Evolutionary conservation across 345 rosid genomes (phyloP).

Genomic region (Acer saccharum): DNA sequence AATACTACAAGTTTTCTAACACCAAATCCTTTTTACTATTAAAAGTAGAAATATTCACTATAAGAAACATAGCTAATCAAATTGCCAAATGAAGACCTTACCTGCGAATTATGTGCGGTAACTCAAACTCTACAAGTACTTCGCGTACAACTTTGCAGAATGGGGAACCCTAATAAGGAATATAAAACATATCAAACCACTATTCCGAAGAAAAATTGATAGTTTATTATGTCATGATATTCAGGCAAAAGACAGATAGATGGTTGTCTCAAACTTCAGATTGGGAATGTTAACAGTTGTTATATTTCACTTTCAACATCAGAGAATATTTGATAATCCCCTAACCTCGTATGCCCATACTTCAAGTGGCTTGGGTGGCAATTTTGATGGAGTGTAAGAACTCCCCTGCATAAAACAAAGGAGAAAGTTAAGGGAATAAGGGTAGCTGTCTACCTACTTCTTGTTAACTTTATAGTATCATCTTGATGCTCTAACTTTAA

Average conservation of each 20-base stretch:
- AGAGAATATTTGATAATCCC: background rate
- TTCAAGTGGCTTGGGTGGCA: conserved; percentile 88
- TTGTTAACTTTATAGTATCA: background rate
- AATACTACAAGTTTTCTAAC: background rate
- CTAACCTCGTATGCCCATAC: conserved; percentile 88
- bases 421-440: conserved; percentile 7
- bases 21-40: background rate
- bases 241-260: background rate
- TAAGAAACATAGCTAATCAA: background rate
- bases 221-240: background rate
- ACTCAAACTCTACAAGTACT: conserved; percentile 80
- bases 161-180: conserved; percentile 69
- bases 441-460: background rate
- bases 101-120: conserved; percentile 79
- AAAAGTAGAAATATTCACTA: background rate
- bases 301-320: conserved; percentile 2
- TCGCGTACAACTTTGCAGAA: conserved; percentile 86
- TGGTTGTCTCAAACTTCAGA: conserved; percentile 6
- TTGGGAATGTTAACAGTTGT: background rate
- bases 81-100: conserved; percentile 25
- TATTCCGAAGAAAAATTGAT: background rate
- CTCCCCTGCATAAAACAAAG: conserved; percentile 57
- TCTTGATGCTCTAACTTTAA: background rate
- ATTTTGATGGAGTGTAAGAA: conserved; percentile 66
- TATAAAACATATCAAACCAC: conserved; percentile 3